phyloP scores from a whole-genome alignment of 2,329 filamentous ascomycete genomes.

The Mycosphaerella sp. region DNA sequence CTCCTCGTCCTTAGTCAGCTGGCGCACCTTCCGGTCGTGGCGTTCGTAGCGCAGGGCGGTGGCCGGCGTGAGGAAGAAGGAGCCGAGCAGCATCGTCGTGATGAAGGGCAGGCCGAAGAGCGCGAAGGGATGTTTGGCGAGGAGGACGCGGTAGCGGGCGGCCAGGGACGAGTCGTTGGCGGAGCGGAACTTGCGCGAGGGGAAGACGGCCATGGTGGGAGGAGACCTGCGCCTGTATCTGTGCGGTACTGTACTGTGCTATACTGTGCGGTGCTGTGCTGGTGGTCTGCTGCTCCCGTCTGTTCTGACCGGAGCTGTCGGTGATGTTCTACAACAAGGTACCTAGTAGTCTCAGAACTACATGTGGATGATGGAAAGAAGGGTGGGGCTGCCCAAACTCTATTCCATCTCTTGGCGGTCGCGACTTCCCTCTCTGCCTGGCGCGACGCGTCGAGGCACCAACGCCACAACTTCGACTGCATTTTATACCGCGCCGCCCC shows the following conservation, averaged over 20 bases:
- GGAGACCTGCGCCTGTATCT: too few relatives aligned
- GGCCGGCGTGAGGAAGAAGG: conserved; percentile 89
- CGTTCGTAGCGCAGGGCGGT: conserved; percentile 91
- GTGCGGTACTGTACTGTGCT: too few relatives aligned
- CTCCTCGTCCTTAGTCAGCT: conserved; percentile 79
- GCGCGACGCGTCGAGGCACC: conserved; percentile 7
- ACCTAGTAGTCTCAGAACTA: too few relatives aligned
- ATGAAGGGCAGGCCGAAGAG: conserved; percentile 94
- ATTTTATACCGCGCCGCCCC: neutral
- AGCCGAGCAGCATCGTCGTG: conserved; percentile 79
- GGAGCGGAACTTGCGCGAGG: conserved; percentile 52
- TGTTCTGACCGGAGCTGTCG: neutral
- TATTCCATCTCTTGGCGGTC: neutral
- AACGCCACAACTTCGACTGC: neutral
- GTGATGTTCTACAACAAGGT: too few relatives aligned
- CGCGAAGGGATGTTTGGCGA: conserved; percentile 77
- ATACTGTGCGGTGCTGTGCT: neutral
- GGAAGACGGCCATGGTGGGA: conserved; percentile 32
- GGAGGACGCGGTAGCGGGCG: conserved; percentile 65
- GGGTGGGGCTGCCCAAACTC: too few relatives aligned
- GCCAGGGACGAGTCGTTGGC: conserved; percentile 64
- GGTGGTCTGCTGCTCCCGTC: too few relatives aligned
- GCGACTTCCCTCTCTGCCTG: conserved; percentile 1
- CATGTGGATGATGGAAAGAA: neutral
- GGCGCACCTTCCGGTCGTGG: conserved; percentile 81